Base-by-base conservation (phyloP, 805 yeast species). In the Candida alai region DNA sequence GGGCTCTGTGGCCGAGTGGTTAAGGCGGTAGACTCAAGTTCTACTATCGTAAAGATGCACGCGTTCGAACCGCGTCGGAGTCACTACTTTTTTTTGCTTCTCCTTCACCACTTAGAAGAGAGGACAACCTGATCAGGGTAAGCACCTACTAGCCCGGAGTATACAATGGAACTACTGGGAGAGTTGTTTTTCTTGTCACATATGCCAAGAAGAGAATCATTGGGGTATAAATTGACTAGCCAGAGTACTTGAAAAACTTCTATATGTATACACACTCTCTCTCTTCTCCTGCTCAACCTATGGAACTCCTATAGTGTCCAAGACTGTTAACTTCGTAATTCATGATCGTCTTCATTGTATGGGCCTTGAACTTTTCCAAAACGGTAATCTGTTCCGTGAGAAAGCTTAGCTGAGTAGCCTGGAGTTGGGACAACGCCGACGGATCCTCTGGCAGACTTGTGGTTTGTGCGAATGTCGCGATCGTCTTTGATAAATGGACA, bases 311-410 rank as follows among this genome's bases (percentile, higher is more conserved):
- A n/a, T n/a, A n/a, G n/a, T n/a, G n/a, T n/a, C 28, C 28, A 9
- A 14, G 32, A 19, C 22, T 24, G n/a, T 17, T 10, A 5, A 36
- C 5, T 11, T 28, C 37, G n/a, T 36, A 36, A 17, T 44, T 22
- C 4, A 45, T 26, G 3, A 47, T 39, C 18, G 37, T 45, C 12
- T 36, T 40, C 3, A 42, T 21, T 6, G 51, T 37, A 29, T 45
- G 47, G 8, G 40, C 27, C 30, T 49, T 48, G 19, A 52, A 38
- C 7, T 39, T 41, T 11, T 54, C 55, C 11, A 58, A 36, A 5
- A 52, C 45, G 1, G 52, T 39, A 14, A 60, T 34, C 36, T 65
- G 61, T 13, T 57, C 46, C 1, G 64, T 54, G 6, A 65, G 31
- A 16, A 64, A 41, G 12, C 60, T 44, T 24, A 65, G 39, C 14